Evolutionary conservation across 148 eudicot genomes (phyloP), one percentile per base, ranked within the genome.

Genomic region (Dysphania ambrosioides): DNA sequence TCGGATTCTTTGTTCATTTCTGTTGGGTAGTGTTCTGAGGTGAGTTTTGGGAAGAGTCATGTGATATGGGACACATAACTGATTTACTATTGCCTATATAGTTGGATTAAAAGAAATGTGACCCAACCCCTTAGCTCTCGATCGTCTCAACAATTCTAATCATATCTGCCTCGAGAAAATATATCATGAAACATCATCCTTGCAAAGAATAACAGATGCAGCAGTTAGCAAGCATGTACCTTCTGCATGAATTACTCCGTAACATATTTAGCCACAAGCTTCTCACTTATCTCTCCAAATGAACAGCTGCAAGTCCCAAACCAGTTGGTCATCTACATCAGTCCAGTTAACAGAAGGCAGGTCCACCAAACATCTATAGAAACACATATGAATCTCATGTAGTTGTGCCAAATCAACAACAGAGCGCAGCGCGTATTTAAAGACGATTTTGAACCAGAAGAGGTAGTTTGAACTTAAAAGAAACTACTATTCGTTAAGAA

Each of bases 231-330:
- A 79, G 86, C 92, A 90, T 38, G 86, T 66, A 26, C 94, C 94
- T 57, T 84, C 80, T 11, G 70, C 62, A 75, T 89, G 51, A 91
- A 85, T 73, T 87, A n/a, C n/a, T n/a, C n/a, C n/a, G n/a, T 81
- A 49, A 85, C 97, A 81, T 86, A 96, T 29, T 72, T 80, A 15
- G 82, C 79, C n/a, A 96, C 99, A 72, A 92, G 71, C 80, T 92
- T 85, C 84, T 96, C 94, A 79, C 94, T 86, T 70, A 87, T 78
- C 35, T 94, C 96, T 57, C 97, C 99, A 85, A 95, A 96, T 21
- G 97, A 92, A 72, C 97, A 92, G 70, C 99, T 92, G 67, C 97
- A 96, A 62, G 85, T 67, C 72, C 97, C 97, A 87, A 96, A 96
- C 97, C 99, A 96, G 71, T 96, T 92, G 81, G n/a, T 92, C 99